A percentile compares a stretch with the other conserved stretches of the same genome.
phyloP scores from a whole-genome alignment of 192 early-diverging fungal species.

The Coemansia sp. region DNA sequence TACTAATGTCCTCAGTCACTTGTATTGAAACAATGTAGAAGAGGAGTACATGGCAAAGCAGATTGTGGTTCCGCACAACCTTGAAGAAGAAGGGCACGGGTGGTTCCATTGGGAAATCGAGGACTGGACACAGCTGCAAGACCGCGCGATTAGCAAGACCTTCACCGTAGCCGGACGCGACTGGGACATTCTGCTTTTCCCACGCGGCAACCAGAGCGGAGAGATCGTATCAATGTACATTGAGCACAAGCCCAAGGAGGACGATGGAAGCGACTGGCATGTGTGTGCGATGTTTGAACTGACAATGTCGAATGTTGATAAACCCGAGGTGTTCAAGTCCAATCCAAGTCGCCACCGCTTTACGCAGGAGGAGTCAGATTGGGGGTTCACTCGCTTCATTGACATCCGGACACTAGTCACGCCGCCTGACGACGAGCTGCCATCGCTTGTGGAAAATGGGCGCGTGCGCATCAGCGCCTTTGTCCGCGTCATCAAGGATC shows the following conservation, averaged over 20 bases:
- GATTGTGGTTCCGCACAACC: constrained; percentile 9
- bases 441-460: constrained; percentile 71
- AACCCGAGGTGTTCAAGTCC: constrained; percentile 60
- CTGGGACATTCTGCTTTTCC: constrained; percentile 88
- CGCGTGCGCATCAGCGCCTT: constrained; percentile 66
- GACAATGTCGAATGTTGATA: constrained; percentile 70
- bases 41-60: constrained; percentile 30
- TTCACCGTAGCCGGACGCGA: constrained; percentile 47
- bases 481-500: constrained; percentile 80
- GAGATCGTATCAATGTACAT: constrained; percentile 84
- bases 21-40: constrained; percentile 21
- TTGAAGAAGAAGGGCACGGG: constrained; percentile 38
- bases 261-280: constrained; percentile 67
- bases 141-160: constrained; percentile 29
- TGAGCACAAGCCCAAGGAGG: constrained; percentile 75
- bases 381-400: constrained; percentile 89
- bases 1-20: not conserved
- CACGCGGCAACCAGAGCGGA: constrained; percentile 74
- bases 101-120: constrained; percentile 50
- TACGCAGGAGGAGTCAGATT: constrained; percentile 79
- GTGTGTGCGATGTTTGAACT: constrained; percentile 82
- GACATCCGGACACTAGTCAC: constrained; percentile 56
- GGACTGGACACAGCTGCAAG: constrained; percentile 38
- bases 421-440: constrained; percentile 36
- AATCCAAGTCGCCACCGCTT: constrained; percentile 80